These are phyloP conservation scores for Hypoxylon perforatum DNA, from an alignment of 495 filamentous ascomycete species.

Conservation along the genomic window DNA sequence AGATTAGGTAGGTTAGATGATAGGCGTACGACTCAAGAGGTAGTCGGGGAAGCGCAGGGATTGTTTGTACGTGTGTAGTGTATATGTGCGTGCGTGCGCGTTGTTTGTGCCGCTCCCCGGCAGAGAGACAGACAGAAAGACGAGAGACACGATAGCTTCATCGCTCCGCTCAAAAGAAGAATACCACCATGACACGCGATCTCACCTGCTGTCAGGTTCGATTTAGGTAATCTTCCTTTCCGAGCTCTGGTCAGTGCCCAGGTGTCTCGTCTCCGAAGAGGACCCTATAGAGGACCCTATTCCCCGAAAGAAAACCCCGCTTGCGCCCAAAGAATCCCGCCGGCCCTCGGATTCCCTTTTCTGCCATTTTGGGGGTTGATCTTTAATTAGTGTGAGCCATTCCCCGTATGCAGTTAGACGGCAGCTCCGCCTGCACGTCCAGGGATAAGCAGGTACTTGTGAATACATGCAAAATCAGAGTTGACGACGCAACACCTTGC, in stretches of 20 bases:
- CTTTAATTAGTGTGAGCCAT: constrained; percentile 7
- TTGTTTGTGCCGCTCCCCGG: too few relatives aligned
- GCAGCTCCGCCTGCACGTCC: constrained; percentile 37
- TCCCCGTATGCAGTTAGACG: constrained; percentile 38
- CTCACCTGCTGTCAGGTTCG: constrained; percentile 11
- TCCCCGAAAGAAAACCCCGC: constrained; percentile 34
- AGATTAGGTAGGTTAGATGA: too few relatives aligned
- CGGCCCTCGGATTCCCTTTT: constrained; percentile 35
- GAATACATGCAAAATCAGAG: constrained; percentile 34
- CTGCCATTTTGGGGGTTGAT: constrained; percentile 17
- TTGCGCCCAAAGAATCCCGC: constrained; percentile 22
- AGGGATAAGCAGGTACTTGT: constrained; percentile 37
- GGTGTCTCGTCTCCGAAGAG: constrained; percentile 34
- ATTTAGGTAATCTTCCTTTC: constrained; percentile 29
- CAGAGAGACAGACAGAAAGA: neutral
- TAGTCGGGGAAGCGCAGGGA: too few relatives aligned
- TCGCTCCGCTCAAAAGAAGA: neutral
- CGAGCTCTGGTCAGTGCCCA: too few relatives aligned
- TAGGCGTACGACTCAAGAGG: too few relatives aligned
- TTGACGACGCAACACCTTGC: constrained; percentile 18
- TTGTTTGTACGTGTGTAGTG: too few relatives aligned
- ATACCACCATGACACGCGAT: constrained; percentile 25
- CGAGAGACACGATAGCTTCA: neutral
- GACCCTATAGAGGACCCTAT: constrained; percentile 21
- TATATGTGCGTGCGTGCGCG: too few relatives aligned